phyloP scores from a whole-genome alignment of 345 rosid genomes.

The Noccaea caerulescens region DNA sequence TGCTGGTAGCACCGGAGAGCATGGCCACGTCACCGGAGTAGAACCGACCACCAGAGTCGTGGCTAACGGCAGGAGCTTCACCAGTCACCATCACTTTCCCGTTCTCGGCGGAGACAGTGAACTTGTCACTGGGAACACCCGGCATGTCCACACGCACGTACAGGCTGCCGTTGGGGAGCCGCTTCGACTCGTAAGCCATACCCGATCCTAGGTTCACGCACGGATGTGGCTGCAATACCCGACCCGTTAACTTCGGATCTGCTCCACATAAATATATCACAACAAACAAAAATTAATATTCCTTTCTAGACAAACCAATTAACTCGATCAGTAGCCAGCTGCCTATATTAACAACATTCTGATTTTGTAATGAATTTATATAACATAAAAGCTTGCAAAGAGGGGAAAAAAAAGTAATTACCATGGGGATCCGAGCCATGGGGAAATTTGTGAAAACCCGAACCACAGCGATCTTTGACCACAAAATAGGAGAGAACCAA shows the following conservation, averaged over 20 bases:
- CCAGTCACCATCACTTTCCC: conserved; percentile 22
- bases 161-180: conserved; percentile 14
- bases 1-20: neutral
- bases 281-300: neutral
- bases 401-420: neutral
- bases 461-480: conserved; percentile 2
- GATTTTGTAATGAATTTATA: too few species aligned
- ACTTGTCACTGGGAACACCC: conserved; percentile 18
- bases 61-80: conserved; percentile 19
- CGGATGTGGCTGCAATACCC: conserved; percentile 21
- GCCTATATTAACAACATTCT: too few species aligned
- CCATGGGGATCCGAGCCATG: conserved; percentile 23
- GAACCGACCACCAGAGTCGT: conserved; percentile 20
- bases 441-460: neutral
- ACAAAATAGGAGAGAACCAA: neutral
- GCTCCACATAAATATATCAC: neutral
- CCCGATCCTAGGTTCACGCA: neutral
- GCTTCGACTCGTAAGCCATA: conserved; percentile 34
- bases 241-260: conserved; percentile 25
- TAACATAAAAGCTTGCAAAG: conserved; percentile 1
- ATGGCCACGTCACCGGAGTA: conserved; percentile 19
- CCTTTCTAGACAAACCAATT: neutral
- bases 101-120: neutral
- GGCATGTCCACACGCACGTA: conserved; percentile 41
- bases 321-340: too few species aligned